Evolutionary conservation across 768 basidiomycete genomes (phyloP).

Genomic region (Gymnopilus dilepis): DNA sequence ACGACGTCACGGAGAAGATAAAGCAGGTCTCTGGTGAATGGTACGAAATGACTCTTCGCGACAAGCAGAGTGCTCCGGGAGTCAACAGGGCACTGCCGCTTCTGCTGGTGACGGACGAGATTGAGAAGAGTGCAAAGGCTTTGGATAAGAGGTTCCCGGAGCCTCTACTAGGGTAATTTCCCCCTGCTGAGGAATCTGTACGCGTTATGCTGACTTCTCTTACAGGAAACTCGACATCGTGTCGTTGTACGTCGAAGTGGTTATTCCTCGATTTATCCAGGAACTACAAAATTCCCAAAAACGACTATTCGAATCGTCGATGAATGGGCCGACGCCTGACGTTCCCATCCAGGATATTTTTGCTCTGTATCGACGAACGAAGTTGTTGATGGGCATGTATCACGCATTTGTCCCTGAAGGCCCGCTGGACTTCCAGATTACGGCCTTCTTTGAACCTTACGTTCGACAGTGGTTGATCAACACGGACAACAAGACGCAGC

Average conservation of each 20-base stretch:
- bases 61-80: constrained; percentile 71
- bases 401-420: constrained; percentile 79
- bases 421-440: constrained; percentile 68
- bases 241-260: constrained; percentile 70
- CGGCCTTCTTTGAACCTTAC: constrained; percentile 84
- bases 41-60: constrained; percentile 67
- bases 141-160: constrained; percentile 89
- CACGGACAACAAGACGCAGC: constrained; percentile 86
- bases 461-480: constrained; percentile 88
- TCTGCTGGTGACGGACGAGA: constrained; percentile 83
- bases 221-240: constrained; percentile 75
- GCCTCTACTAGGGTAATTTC: constrained; percentile 76
- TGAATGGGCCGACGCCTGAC: constrained; percentile 86
- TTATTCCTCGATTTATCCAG: constrained; percentile 65
- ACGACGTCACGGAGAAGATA: constrained; percentile 71
- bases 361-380: constrained; percentile 79
- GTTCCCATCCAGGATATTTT: constrained; percentile 92
- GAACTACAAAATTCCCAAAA: constrained; percentile 76
- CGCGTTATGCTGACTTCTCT: background rate
- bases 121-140: constrained; percentile 84
- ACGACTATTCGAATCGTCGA: constrained; percentile 79
- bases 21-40: constrained; percentile 61
- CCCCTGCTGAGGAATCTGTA: background rate
- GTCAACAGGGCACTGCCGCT: constrained; percentile 84
- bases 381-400: constrained; percentile 79